Evolutionary conservation across 805 yeast genomes (phyloP).

Genomic region (Komagataella pseudopastoris): DNA sequence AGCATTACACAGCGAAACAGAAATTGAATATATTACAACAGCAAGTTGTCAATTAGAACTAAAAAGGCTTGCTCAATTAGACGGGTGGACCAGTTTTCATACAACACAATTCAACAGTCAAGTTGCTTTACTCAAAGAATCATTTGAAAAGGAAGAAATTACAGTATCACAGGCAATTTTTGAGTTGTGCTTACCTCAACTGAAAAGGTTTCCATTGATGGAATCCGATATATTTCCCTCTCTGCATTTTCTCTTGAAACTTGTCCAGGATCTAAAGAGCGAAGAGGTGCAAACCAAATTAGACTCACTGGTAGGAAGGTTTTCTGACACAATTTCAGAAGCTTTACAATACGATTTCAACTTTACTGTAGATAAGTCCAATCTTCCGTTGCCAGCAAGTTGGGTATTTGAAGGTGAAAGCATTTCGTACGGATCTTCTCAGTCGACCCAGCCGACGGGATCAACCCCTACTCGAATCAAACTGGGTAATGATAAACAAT

Average conservation of each 20-base stretch:
- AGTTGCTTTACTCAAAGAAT: constrained; percentile 28
- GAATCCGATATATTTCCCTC: neutral
- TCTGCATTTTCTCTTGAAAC: neutral
- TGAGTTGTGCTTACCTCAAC: neutral
- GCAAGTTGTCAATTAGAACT: constrained; percentile 32
- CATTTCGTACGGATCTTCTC: neutral
- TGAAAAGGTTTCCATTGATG: neutral
- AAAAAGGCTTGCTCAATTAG: constrained; percentile 34
- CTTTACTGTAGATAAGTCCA: neutral
- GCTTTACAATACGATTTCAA: neutral
- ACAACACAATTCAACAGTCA: constrained; percentile 25
- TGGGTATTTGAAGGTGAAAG: neutral
- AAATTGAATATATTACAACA: constrained; percentile 35
- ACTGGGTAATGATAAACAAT: neutral
- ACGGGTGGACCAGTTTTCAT: constrained; percentile 40
- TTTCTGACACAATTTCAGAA: neutral
- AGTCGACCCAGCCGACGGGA: neutral
- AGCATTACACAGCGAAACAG: constrained; percentile 32
- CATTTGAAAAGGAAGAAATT: constrained; percentile 29
- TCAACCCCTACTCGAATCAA: neutral
- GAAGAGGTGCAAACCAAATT: neutral
- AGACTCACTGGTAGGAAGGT: neutral
- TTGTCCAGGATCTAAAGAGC: neutral
- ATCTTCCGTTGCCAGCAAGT: neutral
- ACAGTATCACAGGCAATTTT: neutral